Conservation (phyloP, 768 basidiomycete species). For the Gloeophyllum trabeum region DNA sequence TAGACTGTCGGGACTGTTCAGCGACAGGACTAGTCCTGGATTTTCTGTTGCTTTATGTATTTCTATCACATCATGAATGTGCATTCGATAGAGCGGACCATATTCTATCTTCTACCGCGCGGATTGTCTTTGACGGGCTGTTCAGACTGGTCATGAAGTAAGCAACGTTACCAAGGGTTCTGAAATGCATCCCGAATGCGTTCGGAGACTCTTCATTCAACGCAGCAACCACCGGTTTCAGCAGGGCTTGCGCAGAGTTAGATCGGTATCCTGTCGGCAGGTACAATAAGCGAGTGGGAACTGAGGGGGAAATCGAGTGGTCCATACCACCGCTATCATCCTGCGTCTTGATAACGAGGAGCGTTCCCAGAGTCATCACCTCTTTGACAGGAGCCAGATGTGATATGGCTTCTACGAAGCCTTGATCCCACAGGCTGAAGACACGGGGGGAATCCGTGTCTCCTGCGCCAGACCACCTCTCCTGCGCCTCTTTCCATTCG, state of each 20-base stretch:
- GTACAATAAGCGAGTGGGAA: too few species aligned
- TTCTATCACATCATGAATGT: background rate
- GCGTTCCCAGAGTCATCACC: conserved; percentile 81
- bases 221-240: too few species aligned
- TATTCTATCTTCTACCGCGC: conserved; percentile 53
- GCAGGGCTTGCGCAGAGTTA: background rate
- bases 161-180: conserved; percentile 85
- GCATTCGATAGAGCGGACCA: conserved; percentile 18
- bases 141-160: conserved; percentile 90
- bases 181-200: conserved; percentile 65
- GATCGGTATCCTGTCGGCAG: conserved; percentile 49
- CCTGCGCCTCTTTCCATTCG: conserved; percentile 48
- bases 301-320: too few species aligned
- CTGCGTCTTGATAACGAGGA: conserved; percentile 68
- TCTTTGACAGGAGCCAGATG: conserved; percentile 45
- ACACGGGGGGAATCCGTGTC: conserved; percentile 18
- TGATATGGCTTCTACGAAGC: conserved; percentile 59
- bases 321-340: conserved; percentile 49
- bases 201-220: too few species aligned
- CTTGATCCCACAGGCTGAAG: conserved; percentile 87
- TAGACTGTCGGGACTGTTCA: conserved; percentile 15
- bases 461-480: conserved; percentile 40
- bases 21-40: too few species aligned
- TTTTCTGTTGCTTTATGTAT: background rate
- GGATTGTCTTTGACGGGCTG: conserved; percentile 40